A percentile compares a stretch with the other conserved stretches of the same genome.
phyloP scores from a whole-genome alignment of 805 yeast genomes.

The Starmerella floricola region DNA sequence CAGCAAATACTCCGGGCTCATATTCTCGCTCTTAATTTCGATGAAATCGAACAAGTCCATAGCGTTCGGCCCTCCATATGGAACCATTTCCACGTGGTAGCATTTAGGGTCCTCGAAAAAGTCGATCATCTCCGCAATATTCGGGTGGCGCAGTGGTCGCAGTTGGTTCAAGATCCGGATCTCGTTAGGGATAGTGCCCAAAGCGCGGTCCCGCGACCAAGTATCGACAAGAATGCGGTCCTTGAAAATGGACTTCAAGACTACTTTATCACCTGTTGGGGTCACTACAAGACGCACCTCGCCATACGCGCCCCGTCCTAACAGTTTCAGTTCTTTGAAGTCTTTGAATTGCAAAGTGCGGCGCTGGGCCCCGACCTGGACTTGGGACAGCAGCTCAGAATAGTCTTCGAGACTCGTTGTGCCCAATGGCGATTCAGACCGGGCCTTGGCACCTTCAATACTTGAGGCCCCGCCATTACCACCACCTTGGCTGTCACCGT shows the following conservation, averaged over 20 bases:
- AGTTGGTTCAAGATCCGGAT: slow-evolving; percentile 84
- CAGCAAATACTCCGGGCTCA: slow-evolving; percentile 1
- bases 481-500: too few relatives aligned
- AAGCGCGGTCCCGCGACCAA: slow-evolving; percentile 83
- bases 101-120: slow-evolving; percentile 85
- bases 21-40: slow-evolving; percentile 33
- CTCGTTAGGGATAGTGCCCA: slow-evolving; percentile 95
- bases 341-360: slow-evolving; percentile 62
- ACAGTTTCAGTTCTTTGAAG: slow-evolving; percentile 54
- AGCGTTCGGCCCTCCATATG: slow-evolving; percentile 72
- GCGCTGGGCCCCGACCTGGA: slow-evolving; percentile 51
- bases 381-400: slow-evolving; percentile 19
- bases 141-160: slow-evolving; percentile 61
- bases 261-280: slow-evolving; percentile 44
- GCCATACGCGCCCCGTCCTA: slow-evolving; percentile 97
- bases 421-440: background rate
- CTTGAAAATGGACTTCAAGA: slow-evolving; percentile 73
- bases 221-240: slow-evolving; percentile 91
- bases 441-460: too few relatives aligned
- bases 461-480: too few relatives aligned
- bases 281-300: slow-evolving; percentile 60
- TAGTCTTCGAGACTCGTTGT: slow-evolving; percentile 1
- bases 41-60: slow-evolving; percentile 87
- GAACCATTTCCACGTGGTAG: slow-evolving; percentile 83
- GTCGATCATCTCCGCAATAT: slow-evolving; percentile 72